These are phyloP conservation scores for Endotrypanum monterogeii DNA, from an alignment of 208 protist genomes.

Conservation along the genomic window DNA sequence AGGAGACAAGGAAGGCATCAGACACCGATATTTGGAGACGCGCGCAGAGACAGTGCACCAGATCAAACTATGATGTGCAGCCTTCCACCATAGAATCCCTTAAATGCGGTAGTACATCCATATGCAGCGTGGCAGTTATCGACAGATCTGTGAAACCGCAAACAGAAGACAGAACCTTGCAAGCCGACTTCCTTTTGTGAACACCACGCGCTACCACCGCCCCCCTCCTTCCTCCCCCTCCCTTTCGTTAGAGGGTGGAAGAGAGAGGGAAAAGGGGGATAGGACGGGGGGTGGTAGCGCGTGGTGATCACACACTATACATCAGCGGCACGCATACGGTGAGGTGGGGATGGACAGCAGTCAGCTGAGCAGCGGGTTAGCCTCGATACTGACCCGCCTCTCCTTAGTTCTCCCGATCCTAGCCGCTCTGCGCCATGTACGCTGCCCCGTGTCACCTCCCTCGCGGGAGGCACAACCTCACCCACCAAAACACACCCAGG, in stretches of 20 bases:
- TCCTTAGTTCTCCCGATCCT: too few relatives aligned
- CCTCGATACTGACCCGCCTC: background rate
- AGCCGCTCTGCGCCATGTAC: background rate
- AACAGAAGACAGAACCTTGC: background rate
- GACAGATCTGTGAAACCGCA: background rate
- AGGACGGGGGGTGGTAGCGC: too few relatives aligned
- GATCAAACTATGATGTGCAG: background rate
- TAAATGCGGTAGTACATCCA: background rate
- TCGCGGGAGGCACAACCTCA: background rate
- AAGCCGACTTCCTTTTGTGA: background rate
- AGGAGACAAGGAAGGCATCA: too few relatives aligned
- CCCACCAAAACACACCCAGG: background rate
- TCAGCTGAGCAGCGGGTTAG: background rate
- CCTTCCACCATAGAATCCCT: background rate
- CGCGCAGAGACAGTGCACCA: background rate
- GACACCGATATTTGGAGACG: background rate
- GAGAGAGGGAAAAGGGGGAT: too few relatives aligned
- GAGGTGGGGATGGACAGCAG: background rate
- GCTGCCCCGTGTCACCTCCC: background rate
- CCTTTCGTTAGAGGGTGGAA: too few relatives aligned
- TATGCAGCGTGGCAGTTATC: background rate
- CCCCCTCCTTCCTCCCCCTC: background rate
- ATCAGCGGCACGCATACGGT: background rate
- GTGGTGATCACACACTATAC: background rate
- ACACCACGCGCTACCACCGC: too few relatives aligned